A percentile compares a stretch with the other conserved stretches of the same genome.
Conservation (phyloP, 805 yeast species). For the Brettanomyces anomalus region DNA sequence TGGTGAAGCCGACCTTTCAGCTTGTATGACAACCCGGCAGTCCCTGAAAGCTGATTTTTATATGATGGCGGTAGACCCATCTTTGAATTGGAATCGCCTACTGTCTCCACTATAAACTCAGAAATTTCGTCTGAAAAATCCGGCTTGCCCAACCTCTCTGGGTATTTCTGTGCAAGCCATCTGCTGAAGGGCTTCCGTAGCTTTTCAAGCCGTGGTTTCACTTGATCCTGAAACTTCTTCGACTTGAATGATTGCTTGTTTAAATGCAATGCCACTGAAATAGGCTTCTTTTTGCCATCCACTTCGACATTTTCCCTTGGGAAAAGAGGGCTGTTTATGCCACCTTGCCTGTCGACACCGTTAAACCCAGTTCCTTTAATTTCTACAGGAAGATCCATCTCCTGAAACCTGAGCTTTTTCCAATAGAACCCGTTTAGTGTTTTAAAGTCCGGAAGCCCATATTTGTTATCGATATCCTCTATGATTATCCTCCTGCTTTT, state of each 20-base stretch:
- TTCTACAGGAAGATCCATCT: constrained; percentile 46
- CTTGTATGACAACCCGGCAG: constrained; percentile 68
- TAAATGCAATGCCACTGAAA: constrained; percentile 18
- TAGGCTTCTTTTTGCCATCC: constrained; percentile 14
- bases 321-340: constrained; percentile 32
- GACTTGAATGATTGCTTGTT: constrained; percentile 16
- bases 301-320: constrained; percentile 16
- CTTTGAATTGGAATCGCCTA: not conserved
- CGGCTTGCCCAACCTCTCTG: constrained; percentile 27
- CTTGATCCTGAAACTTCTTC: constrained; percentile 8
- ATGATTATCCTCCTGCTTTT: constrained; percentile 51
- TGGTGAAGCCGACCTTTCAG: constrained; percentile 60
- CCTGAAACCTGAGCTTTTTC: constrained; percentile 60
- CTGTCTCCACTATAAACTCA: constrained; percentile 25
- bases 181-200: constrained; percentile 44
- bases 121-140: constrained; percentile 30
- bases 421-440: constrained; percentile 49
- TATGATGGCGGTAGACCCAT: constrained; percentile 13
- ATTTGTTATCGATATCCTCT: constrained; percentile 59
- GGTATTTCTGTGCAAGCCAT: constrained; percentile 46
- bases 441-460: constrained; percentile 65
- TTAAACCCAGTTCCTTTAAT: constrained; percentile 3
- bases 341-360: not conserved
- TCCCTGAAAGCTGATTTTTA: constrained; percentile 35
- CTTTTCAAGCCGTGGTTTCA: constrained; percentile 33